Conservation (phyloP, 352 stramenopile genomes). For the Phytophthora melonis region DNA sequence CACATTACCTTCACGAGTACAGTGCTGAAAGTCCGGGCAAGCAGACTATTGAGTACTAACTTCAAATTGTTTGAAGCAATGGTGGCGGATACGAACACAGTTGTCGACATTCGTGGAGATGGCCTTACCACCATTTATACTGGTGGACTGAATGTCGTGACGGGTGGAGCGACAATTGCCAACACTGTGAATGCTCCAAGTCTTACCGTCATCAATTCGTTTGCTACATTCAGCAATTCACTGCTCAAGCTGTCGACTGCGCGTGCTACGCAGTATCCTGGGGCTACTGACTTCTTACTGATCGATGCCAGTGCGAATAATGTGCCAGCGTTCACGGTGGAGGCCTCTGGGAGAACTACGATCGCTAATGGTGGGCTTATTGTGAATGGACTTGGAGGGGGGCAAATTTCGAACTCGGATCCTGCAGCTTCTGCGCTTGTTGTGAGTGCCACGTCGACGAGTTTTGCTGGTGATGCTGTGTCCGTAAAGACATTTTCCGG, state of each 20-base stretch:
- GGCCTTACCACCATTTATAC: slow-evolving; percentile 57
- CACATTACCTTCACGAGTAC: slow-evolving; percentile 45
- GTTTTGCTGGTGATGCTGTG: slow-evolving; percentile 51
- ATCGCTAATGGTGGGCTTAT: slow-evolving; percentile 53
- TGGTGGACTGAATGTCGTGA: slow-evolving; percentile 47
- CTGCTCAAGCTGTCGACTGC: slow-evolving; percentile 38
- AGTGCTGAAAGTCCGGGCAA: slow-evolving; percentile 45
- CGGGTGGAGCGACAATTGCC: slow-evolving; percentile 52
- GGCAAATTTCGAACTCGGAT: slow-evolving; percentile 42
- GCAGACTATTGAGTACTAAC: slow-evolving; percentile 9
- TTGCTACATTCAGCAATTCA: slow-evolving; percentile 35
- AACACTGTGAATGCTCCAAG: slow-evolving; percentile 31
- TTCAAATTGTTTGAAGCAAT: slow-evolving; percentile 64
- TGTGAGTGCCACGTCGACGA: slow-evolving; percentile 31
- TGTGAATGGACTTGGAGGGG: slow-evolving; percentile 47
- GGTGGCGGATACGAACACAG: slow-evolving; percentile 29
- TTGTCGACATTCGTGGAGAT: slow-evolving; percentile 57
- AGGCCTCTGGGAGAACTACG: slow-evolving; percentile 61
- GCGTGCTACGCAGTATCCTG: slow-evolving; percentile 37
- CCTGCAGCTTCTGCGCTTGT: slow-evolving; percentile 35
- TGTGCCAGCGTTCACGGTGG: slow-evolving; percentile 47
- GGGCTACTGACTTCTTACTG: slow-evolving; percentile 43
- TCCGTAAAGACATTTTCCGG: slow-evolving; percentile 49
- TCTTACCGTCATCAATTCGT: slow-evolving; percentile 41
- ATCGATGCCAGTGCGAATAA: slow-evolving; percentile 45